Conservation (phyloP, 1,139 yeast species). For the Fermentozyma sake region DNA sequence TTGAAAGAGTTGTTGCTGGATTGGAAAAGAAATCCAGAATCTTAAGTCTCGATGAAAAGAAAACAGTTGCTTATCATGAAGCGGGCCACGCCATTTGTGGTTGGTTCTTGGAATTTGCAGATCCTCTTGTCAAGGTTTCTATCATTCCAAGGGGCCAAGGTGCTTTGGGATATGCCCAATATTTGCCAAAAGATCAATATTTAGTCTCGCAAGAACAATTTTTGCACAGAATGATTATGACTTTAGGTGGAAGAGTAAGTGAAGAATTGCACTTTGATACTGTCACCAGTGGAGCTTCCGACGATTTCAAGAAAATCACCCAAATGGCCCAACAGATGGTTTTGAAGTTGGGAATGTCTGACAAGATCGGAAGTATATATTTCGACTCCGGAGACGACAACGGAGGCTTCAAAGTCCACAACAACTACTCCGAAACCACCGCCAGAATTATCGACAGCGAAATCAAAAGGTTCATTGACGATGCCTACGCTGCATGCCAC, state of each 20-base stretch:
- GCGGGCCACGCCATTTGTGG: slow-evolving; percentile 85
- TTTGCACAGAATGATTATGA: slow-evolving; percentile 73
- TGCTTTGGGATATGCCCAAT: slow-evolving; percentile 80
- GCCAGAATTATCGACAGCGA: slow-evolving; percentile 64
- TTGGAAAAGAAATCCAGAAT: slow-evolving; percentile 69
- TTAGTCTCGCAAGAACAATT: slow-evolving; percentile 63
- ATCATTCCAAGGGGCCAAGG: slow-evolving; percentile 84
- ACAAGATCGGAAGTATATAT: slow-evolving; percentile 58
- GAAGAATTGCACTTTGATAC: slow-evolving; percentile 73
- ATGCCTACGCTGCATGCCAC: slow-evolving; percentile 49
- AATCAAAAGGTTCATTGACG: slow-evolving; percentile 57
- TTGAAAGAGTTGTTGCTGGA: slow-evolving; percentile 80
- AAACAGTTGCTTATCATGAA: slow-evolving; percentile 75
- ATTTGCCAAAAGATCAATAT: slow-evolving; percentile 73
- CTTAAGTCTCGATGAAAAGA: slow-evolving; percentile 67
- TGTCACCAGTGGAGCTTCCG: slow-evolving; percentile 81
- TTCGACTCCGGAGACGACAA: slow-evolving; percentile 44
- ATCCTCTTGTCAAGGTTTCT: slow-evolving; percentile 75
- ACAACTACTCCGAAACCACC: slow-evolving; percentile 68
- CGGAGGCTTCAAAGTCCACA: slow-evolving; percentile 52
- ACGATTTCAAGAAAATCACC: slow-evolving; percentile 76
- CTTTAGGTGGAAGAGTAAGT: slow-evolving; percentile 75
- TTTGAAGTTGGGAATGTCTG: slow-evolving; percentile 71
- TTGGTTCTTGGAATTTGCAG: slow-evolving; percentile 69
- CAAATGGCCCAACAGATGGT: slow-evolving; percentile 78